Conservation (phyloP, 768 basidiomycete species). For the Phlebiopsis flavidoalba region DNA sequence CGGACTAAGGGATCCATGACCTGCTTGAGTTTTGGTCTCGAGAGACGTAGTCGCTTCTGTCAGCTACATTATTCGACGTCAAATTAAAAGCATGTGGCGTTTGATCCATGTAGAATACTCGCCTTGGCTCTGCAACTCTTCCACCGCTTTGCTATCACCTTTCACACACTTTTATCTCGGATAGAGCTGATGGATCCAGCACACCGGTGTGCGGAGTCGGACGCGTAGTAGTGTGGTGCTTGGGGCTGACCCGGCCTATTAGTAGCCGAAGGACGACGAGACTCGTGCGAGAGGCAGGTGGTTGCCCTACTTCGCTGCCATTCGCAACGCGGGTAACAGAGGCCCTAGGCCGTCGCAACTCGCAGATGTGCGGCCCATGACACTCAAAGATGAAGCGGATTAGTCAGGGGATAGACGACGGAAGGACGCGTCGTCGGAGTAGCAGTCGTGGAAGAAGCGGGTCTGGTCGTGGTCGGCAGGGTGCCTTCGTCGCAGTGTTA, state of each 20-base stretch:
- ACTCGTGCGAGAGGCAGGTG: slow-evolving; percentile 17
- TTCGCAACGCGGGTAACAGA: slow-evolving; percentile 66
- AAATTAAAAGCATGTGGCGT: not conserved
- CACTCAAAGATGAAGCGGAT: slow-evolving; percentile 2
- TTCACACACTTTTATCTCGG: slow-evolving; percentile 61
- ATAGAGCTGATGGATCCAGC: slow-evolving; percentile 70
- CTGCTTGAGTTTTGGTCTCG: slow-evolving; percentile 44
- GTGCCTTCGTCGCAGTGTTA: not conserved
- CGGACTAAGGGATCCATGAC: no score
- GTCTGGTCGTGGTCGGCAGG: not conserved
- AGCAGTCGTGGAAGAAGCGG: slow-evolving; percentile 25
- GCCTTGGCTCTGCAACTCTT: slow-evolving; percentile 62
- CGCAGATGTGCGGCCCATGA: slow-evolving; percentile 15
- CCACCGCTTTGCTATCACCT: slow-evolving; percentile 52
- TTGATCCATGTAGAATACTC: slow-evolving; percentile 5
- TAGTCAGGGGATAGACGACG: slow-evolving; percentile 16
- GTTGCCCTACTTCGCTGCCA: slow-evolving; percentile 49
- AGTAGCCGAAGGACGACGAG: slow-evolving; percentile 25
- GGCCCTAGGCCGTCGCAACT: slow-evolving; percentile 67
- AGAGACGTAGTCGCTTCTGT: slow-evolving; percentile 51
- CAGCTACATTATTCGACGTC: slow-evolving; percentile 41
- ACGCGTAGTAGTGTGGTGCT: slow-evolving; percentile 30
- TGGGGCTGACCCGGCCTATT: slow-evolving; percentile 32
- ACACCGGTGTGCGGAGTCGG: slow-evolving; percentile 41
- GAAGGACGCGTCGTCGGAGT: slow-evolving; percentile 15